Percentiles rank a stretch among this genome's conserved stretches.
Conservation (phyloP, 208 protist genomes). For the Leishmania aethiopica region DNA sequence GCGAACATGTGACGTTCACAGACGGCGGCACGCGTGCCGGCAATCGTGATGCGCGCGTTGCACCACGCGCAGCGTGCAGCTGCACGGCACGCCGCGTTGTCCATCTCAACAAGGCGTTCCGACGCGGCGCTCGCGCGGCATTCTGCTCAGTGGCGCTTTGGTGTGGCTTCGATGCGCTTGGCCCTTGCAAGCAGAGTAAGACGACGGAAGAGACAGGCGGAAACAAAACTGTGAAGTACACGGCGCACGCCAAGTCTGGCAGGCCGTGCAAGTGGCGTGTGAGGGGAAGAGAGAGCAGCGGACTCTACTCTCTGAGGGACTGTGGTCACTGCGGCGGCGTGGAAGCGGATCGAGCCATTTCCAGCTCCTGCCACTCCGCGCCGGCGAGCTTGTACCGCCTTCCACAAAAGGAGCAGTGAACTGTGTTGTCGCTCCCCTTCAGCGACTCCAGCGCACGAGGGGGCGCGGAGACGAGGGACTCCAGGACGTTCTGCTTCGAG, state of each 20-base stretch:
- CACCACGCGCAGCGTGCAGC: neutral
- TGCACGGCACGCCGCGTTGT: neutral
- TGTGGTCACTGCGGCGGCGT: neutral
- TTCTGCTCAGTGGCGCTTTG: neutral
- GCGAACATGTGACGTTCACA: neutral
- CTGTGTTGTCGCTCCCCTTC: conserved; percentile 9
- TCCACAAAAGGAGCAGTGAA: conserved; percentile 52
- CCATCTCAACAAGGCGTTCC: neutral
- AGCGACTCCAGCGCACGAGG: conserved; percentile 15
- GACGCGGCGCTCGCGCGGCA: neutral
- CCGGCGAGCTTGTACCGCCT: conserved; percentile 31
- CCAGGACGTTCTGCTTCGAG: conserved; percentile 50
- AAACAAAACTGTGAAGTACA: neutral
- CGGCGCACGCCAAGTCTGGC: neutral
- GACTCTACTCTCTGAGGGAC: neutral
- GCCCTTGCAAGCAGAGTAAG: neutral
- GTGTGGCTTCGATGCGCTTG: neutral
- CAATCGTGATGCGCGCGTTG: neutral
- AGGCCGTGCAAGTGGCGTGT: neutral
- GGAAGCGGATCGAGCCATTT: conserved; percentile 14
- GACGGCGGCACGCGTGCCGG: neutral
- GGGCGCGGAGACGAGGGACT: conserved; percentile 28
- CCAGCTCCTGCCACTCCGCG: conserved; percentile 45
- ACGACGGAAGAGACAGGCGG: neutral
- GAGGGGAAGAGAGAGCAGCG: too few relatives aligned